Evolutionary conservation across 495 filamentous ascomycete species (phyloP).

Genomic region (Penicillium desertorum): DNA sequence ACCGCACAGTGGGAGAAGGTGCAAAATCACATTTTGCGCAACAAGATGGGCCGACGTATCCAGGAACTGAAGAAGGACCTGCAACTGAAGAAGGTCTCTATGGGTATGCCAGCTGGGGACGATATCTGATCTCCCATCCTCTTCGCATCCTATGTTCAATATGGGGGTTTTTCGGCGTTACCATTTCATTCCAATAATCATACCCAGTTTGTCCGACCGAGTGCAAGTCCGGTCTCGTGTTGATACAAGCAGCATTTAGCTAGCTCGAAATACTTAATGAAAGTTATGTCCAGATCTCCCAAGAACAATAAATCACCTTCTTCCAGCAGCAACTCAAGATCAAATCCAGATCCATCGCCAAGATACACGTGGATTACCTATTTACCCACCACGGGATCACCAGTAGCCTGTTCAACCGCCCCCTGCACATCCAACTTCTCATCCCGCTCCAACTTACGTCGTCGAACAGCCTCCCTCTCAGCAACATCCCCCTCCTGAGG

Average conservation of each 20-base stretch:
- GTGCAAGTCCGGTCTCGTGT: conserved; percentile 1
- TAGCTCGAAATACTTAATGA: conserved; percentile 11
- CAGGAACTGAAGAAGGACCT: conserved; percentile 50
- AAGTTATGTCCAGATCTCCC: conserved; percentile 1
- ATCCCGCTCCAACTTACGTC: conserved; percentile 33
- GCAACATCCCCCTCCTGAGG: conserved; percentile 27
- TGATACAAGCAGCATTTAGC: conserved; percentile 2
- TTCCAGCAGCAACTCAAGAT: neutral
- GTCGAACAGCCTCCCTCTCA: conserved; percentile 32
- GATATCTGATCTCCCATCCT: conserved; percentile 25
- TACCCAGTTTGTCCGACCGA: conserved; percentile 8
- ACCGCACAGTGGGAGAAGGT: conserved; percentile 44
- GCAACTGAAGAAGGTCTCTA: conserved; percentile 49
- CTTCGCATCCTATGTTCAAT: conserved; percentile 2
- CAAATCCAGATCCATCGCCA: neutral
- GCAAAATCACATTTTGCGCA: conserved; percentile 48
- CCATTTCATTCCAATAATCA: conserved; percentile 12
- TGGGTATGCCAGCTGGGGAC: conserved; percentile 43
- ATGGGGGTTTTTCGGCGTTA: conserved; percentile 5
- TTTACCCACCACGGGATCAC: conserved; percentile 30
- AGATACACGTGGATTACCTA: neutral
- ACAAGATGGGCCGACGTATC: conserved; percentile 50
- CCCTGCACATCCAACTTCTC: conserved; percentile 32
- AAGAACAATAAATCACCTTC: neutral
- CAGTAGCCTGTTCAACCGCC: conserved; percentile 31